Evolutionary conservation across 1,284 basidiomycete genomes (phyloP), one percentile per base, ranked within the genome.

Genomic region (Puccinia triticina): DNA sequence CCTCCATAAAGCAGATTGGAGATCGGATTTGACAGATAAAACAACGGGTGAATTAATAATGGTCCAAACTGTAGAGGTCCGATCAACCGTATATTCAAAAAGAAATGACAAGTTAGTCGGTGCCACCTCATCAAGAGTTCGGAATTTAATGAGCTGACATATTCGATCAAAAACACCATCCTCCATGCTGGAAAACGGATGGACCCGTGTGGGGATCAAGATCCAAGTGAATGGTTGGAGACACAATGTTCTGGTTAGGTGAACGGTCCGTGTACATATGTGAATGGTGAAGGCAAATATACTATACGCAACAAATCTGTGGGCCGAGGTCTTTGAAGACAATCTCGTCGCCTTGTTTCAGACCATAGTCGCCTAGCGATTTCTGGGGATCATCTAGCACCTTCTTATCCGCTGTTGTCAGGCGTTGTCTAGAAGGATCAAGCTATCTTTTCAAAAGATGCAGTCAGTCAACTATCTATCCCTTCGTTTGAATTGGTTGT

Each of bases 271-370:
- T 23, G 12, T 18, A 46, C 21, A 64, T 40, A 4, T 7, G 46
- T 18, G 48, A 34, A 66, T 53, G 61, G 46, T 29, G 29, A 50
- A 69, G 1, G 23, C 48, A 40, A 48, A 11, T 23, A n/a, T n/a
- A n/a, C 23, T 0, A 16, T 29, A 50, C 57, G 85, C 53, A 48
- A 85, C 91, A 90, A 75, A 96, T 89, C 87, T 98, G 96, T 23
- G 92, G 90, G 0, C 95, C 95, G 55, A 97, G 88, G 88, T 98
- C 95, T 88, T 96, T 96, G 84, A 95, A 89, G 37, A 90, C 87
- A 72, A 95, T 86, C 77, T 92, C 91, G 23, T 89, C 90, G 18
- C 89, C 90, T 37, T 91, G 90, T 14, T 85, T 85, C 11, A 94
- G 86, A 1, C 90, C 91, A 50, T 91, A 90, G 37, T 90, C 90